Evolutionary conservation across 805 yeast species (phyloP), one percentile per base, ranked within the genome.

Genomic region (Yueomyces sinensis): DNA sequence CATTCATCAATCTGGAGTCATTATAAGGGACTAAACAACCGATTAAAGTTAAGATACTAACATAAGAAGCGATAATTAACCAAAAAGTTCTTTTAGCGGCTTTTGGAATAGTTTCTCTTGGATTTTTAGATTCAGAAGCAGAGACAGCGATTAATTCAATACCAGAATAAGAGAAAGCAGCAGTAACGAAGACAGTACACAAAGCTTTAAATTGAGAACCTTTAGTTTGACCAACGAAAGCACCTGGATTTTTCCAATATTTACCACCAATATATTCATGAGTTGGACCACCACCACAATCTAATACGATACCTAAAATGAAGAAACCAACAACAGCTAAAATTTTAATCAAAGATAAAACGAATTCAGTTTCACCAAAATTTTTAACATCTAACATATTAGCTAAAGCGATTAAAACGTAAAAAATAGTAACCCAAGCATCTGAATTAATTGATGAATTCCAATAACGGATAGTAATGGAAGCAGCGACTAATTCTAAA

Each of bases 21-120:
- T 60, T 60, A 49, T 63, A 74, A 13, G 83, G 82, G n/a, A 43
- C 89, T 38, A 82, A 62, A 45, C 80, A 72, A 30, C 86, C 79
- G 45, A 65, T 70, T 44, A 68, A 63, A 37, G 59, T 74, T 51
- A 59, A 68, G 41, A 76, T 64, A 9, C 67, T 59, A 52, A 82
- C 64, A 60, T 82, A 82, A 52, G 82, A 81, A 44, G 79, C 54
- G 13, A 76, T 60, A 37, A 82, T 76, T 59, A 91, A 68, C 87
- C 89, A 81, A 59, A 82, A 79, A 3, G 80, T 83, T 59, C 82
- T 87, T 56, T 80, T 81, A 39, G 78, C 72, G 30, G 89, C 87
- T 33, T 68, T 66, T 27, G 89, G 91, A 36, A 80, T 66, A 2
- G 80, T 58, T 36, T 63, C 64, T 45, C 78, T 63, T 31, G 91